Evolutionary conservation across 129 eudicot species (phyloP), one percentile per base, ranked within the genome.

Genomic region (Tagetes patula): DNA sequence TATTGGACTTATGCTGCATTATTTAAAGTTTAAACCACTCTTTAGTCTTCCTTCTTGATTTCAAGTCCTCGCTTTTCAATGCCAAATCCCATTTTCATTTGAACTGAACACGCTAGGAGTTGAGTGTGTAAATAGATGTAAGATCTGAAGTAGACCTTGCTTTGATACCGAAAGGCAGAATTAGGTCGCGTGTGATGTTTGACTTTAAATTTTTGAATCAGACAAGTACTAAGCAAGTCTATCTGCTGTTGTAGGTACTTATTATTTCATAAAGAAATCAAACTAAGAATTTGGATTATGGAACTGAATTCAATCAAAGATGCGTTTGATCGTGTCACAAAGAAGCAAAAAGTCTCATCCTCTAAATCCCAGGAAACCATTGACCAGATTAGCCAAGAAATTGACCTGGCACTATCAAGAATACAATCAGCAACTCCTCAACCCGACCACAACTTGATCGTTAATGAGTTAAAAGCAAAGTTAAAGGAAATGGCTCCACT

Each of bases 311-410:
- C 88, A 68, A 79, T 90, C 69, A 94, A 84, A 68, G 96, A 94
- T 74, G 96, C 93, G 62, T 90, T 94, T 74, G 96, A 94, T 71
- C 96, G 95, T 41, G 98, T 88, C 30, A 77, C 90, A n/a, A 90
- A 94, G 92, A 90, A 90, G 85, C 98, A 88, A 70, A 94, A 86
- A 69, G 47, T 90, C 2, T 81, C 88, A 3, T 84, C 96, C 54
- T 86, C 98, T 6, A 90, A 86, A 80, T 86, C 88, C 70, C 91
- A 83, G 13, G 98, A 94, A 69, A 56, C 82, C 31, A 80, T 94
- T 41, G 88, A 88, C 54, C 88, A 74, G 53, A 83, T 94, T 13
- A 71, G 79, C 74, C 96, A 77, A 62, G 93, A 88, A 79, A 87
- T 90, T 31, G 82, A 86, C 62, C 81, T 77, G 37, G 93, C 98